Evolutionary conservation across 768 basidiomycete genomes (phyloP), one percentile per base, ranked within the genome.

Genomic region (Leccinum subtestaceum): DNA sequence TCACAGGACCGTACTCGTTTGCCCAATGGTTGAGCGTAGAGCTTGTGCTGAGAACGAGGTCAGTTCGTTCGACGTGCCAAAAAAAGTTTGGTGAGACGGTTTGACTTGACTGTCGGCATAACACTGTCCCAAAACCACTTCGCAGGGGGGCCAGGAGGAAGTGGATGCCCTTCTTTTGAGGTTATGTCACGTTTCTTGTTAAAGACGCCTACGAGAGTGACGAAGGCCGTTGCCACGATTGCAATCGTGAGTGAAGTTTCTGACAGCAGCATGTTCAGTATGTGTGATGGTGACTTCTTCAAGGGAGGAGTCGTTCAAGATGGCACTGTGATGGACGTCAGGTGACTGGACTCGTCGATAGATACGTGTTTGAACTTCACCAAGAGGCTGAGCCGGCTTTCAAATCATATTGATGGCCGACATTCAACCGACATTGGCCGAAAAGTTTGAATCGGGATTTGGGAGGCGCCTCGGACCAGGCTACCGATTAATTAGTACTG

Each of bases 1-100:
- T 80, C 0, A 87, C 77, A 0, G 87, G 84, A 0, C 85, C 86
- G 58, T 87, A 87, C 61, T 78, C 61, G 51, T 81, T 72, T 2
- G 80, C 82, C 79, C 82, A 83, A 53, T 81, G 75, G 40, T 83
- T 75, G 53, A 84, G 81, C 4, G 65, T 68, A 12, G 60, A 46
- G 29, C 68, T 58, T 32, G 67, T 58, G 10, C 64, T 72, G 31
- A 25, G 43, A 12, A 32, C 11, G 5, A 31, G 13, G 3, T 0
- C 8, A 23, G 21, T 65, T 1, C 52, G 15, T 23, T 40, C 9
- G 32, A 36, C 3, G 0, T 3, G 2, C 3, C 31, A 11, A 17
- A 3, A 45, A 36, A 31, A 23, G 36, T 12, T 29, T 4, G 11
- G n/a, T 2, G 19, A 31, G 23, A 32, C 5, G 2, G 25, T 21